Evolutionary conservation across 192 early-diverging fungal genomes (phyloP), one percentile per base, ranked within the genome.

Genomic region (Funneliformis geosporum): DNA sequence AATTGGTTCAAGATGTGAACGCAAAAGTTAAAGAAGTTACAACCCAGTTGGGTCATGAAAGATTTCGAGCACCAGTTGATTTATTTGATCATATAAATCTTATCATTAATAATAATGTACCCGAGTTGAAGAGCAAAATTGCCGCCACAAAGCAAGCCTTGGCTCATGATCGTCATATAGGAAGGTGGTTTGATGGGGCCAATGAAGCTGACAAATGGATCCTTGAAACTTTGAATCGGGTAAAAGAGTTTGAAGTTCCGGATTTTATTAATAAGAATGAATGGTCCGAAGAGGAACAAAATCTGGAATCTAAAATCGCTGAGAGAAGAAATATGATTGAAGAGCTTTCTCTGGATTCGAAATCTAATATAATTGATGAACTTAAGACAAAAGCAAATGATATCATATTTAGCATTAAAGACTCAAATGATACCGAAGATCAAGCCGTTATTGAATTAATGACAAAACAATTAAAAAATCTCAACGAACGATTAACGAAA

Each of bases 261-360:
- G 76, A 78, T 66, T 78, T 78, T 40, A 46, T 78, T 50, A 67
- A 78, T 68, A 78, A 78, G 50, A 16, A 65, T 68, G 76, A 65
- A 39, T 78, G 76, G 76, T 2, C 16, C 0, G 76, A 78, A 55
- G 76, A 78, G 16, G 46, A 78, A 25, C 40, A 55, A 21, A 69
- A 78, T 78, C n/a, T 78, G 10, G 6, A 39, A 50, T 46, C 43
- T 40, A 18, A 68, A 28, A 46, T 78, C 8, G 60, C 50, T 12
- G 65, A 47, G 14, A 66, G 65, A 67, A 43, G 65, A 68, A 67
- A 78, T 11, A 50, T 50, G 1, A 68, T 78, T 43, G 38, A 76
- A 44, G 33, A 12, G 5, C 64, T 76, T 64, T 2, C n/a, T 28
- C 33, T 8, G 2, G 59, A 43, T 44, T 25, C 42, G 42, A 18